Evolutionary conservation across 805 yeast species (phyloP), one percentile per base, ranked within the genome.

Genomic region (Pichia rugopelliculosa): DNA sequence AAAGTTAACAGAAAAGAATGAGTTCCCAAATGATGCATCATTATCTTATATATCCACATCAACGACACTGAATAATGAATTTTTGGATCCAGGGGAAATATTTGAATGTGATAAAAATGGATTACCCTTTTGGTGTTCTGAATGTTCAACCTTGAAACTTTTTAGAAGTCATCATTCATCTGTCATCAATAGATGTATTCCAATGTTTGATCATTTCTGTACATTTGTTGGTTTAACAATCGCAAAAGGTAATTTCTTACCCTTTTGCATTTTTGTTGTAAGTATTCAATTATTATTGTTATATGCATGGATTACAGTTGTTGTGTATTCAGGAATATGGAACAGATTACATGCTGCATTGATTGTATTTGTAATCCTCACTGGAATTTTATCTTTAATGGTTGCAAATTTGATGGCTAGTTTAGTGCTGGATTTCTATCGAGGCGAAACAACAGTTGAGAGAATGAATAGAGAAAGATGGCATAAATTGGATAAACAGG

Each of bases 131-230:
- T 90, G 86, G 80, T 88, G 96, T 58, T 65, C 83, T 1, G 62
- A 66, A 11, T 87, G 96, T 59, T 69, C 75, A 42, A 73, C 82
- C 6, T 63, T 86, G 26, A 87, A 86, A 58, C 72, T 82, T 1
- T 75, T 78, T 23, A 70, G 96, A 44, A 62, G 85, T 0, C 91
- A 80, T 54, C 96, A 87, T 59, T 82, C 89, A 36, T 70, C 75
- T 3, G 70, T 74, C 42, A 44, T 67, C 45, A 73, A 72, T 2
- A 58, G 64, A 22, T 87, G 95, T 59, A 79, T 89, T 0, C 79
- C 86, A 0, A 71, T 75, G 48, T 84, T 86, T 71, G 98, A 90
- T 64, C 98, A 90, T 61, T 83, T 73, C 57, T 90, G 98, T 60
- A 59, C 79, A 0, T 88, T 87, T 83, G 64, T 91, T 0, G 95